These are phyloP conservation scores for Parastagonospora avenae DNA, from an alignment of 2,329 filamentous ascomycete species.

Conservation along the genomic window DNA sequence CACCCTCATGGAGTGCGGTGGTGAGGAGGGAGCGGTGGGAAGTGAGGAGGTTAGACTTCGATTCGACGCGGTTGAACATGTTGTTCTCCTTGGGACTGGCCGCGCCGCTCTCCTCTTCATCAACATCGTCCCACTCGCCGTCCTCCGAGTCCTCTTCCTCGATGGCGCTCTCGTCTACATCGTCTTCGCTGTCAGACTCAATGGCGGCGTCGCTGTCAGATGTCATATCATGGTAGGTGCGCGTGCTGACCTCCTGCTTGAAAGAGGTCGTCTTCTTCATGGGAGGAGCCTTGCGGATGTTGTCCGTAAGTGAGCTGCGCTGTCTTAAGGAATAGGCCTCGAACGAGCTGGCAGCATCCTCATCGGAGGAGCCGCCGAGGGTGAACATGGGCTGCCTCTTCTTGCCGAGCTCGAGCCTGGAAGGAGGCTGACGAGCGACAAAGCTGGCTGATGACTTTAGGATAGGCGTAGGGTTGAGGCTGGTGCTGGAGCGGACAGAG, in stretches of 20 bases:
- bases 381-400: conserved; percentile 73
- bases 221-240: conserved; percentile 64
- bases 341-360: conserved; percentile 80
- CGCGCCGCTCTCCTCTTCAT: conserved; percentile 77
- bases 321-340: conserved; percentile 59
- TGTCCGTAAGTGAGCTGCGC: conserved; percentile 61
- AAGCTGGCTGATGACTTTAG: conserved; percentile 58
- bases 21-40: conserved; percentile 89
- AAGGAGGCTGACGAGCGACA: conserved; percentile 30
- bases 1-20: conserved; percentile 81
- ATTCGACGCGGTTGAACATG: conserved; percentile 90
- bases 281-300: conserved; percentile 52
- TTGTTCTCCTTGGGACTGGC: conserved; percentile 80
- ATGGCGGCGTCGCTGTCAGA: conserved; percentile 64
- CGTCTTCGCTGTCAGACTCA: conserved; percentile 64
- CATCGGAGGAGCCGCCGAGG: conserved; percentile 80
- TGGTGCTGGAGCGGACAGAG: conserved; percentile 67
- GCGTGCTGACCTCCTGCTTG: conserved; percentile 73
- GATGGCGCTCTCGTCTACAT: conserved; percentile 62
- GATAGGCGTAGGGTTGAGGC: conserved; percentile 64
- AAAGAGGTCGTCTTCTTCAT: conserved; percentile 82
- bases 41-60: conserved; percentile 74
- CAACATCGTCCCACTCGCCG: conserved; percentile 66
- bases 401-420: conserved; percentile 55
- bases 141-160: conserved; percentile 65